These are phyloP conservation scores for Rutstroemia sp. DNA, from an alignment of 2,329 filamentous ascomycete genomes.

Conservation along the genomic window DNA sequence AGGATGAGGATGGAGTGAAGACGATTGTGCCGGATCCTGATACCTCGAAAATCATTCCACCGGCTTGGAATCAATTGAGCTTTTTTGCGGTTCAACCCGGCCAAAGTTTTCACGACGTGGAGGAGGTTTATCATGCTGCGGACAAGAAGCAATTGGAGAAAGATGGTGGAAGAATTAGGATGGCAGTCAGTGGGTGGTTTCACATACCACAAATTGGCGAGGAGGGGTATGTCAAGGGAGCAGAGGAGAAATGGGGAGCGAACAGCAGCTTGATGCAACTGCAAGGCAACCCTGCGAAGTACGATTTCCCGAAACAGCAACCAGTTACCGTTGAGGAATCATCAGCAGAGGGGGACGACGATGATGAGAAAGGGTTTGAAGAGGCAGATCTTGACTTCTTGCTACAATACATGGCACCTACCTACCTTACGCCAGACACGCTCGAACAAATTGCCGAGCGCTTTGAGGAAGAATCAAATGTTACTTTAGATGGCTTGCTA, in stretches of 20 bases:
- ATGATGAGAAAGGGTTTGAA: slow-evolving; percentile 54
- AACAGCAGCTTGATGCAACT: slow-evolving; percentile 90
- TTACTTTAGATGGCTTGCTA: slow-evolving; percentile 74
- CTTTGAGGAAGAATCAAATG: slow-evolving; percentile 76
- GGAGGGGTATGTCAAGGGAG: slow-evolving; percentile 79
- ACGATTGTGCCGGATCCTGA: slow-evolving; percentile 78
- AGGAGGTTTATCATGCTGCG: slow-evolving; percentile 81
- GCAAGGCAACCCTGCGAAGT: slow-evolving; percentile 83
- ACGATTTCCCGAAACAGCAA: slow-evolving; percentile 68
- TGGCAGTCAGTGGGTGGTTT: slow-evolving; percentile 99
- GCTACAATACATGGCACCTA: slow-evolving; percentile 81
- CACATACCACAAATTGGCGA: slow-evolving; percentile 95
- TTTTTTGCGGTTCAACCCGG: slow-evolving; percentile 98
- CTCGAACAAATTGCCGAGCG: slow-evolving; percentile 72
- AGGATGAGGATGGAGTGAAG: slow-evolving; percentile 61
- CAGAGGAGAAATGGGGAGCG: slow-evolving; percentile 81
- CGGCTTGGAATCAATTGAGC: slow-evolving; percentile 93
- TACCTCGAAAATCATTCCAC: slow-evolving; percentile 75
- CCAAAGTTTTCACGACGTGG: slow-evolving; percentile 98
- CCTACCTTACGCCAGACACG: slow-evolving; percentile 87
- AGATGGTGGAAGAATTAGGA: slow-evolving; percentile 73
- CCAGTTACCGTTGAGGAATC: slow-evolving; percentile 40
- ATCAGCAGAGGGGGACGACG: neutral
- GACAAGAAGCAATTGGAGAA: slow-evolving; percentile 52
- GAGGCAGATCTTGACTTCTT: slow-evolving; percentile 82